These are phyloP conservation scores for Sungouiozyma intestinalis DNA, from an alignment of 805 yeast genomes.

Conservation along the genomic window DNA sequence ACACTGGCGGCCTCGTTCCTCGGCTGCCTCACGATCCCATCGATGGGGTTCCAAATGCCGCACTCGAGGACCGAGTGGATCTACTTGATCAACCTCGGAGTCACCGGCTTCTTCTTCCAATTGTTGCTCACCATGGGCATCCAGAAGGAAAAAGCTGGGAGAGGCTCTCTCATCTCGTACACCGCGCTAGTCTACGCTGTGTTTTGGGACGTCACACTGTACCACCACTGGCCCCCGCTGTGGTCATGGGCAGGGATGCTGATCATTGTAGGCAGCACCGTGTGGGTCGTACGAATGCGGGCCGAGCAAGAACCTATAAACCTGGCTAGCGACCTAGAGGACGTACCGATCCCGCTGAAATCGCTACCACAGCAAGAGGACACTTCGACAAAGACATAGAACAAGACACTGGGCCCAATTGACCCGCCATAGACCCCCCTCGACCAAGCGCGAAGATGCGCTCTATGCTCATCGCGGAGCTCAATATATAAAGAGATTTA, in stretches of 20 bases:
- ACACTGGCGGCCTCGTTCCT: conserved; percentile 45
- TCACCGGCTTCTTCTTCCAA: conserved; percentile 78
- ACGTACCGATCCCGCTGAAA: not conserved
- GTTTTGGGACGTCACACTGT: conserved; percentile 60
- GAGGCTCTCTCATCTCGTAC: conserved; percentile 66
- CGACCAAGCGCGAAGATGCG: too few species aligned
- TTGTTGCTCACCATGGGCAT: conserved; percentile 70
- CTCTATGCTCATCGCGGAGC: not conserved
- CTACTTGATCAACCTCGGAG: conserved; percentile 49
- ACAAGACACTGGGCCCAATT: too few species aligned
- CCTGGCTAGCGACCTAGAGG: not conserved
- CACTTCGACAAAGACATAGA: not conserved
- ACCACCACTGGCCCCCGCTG: conserved; percentile 62
- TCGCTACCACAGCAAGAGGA: not conserved
- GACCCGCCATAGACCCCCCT: too few species aligned
- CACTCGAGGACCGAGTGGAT: conserved; percentile 55
- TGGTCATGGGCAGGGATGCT: conserved; percentile 61
- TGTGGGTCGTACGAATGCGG: conserved; percentile 45
- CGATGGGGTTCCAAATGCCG: conserved; percentile 51
- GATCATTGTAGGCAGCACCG: conserved; percentile 57
- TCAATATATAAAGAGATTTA: not conserved
- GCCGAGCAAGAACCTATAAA: conserved; percentile 16
- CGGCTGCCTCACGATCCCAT: conserved; percentile 47
- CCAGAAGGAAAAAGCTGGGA: conserved; percentile 68
- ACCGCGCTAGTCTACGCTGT: conserved; percentile 71